Base-by-base conservation (phyloP, 768 basidiomycete species). In the Suillus hirtellus region DNA sequence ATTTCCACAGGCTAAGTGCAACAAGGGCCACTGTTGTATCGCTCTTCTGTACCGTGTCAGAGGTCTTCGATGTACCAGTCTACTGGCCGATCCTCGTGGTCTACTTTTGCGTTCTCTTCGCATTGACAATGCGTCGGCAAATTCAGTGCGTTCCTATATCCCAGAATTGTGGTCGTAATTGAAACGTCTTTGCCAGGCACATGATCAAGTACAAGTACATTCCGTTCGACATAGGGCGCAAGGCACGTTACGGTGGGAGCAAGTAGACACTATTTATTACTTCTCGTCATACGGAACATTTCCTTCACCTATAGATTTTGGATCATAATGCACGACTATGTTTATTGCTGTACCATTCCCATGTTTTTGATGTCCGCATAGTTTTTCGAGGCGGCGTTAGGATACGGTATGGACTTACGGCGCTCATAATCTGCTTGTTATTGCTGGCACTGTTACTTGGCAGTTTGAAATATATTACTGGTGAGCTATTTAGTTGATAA, bases 191-290 rank as follows among this genome's bases (percentile, higher is more conserved):
- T 67, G n/a, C 19, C 71, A 96, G 94, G 70, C 96, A 99, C 77
- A 99, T 99, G 96, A 90, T 97, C 81, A 97, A 97, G 77, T 99
- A 98, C 82, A 94, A 94, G 75, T 98, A 95, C 78, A 81, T 96
- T 64, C 95, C 96, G 27, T 98, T 96, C 77, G 96, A 98, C 73
- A 84, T 98, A 64, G 96, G 95, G 37, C 90, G 95, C 72, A 98
- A 98, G 80, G 82, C 92, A 63, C 87, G 92, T 52, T 98, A 96
- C 67, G 92, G 92, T 56, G 79, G 80, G 60, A 68, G 79, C 64
- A 84, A 84, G 72, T 88, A 73, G 67, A 21, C n/a, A 56, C 14
- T 35, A 42, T 49, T 59, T 55, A 38, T n/a, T 49, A 19, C 49
- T 34, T 27, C 17, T 12, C 31, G 38, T 31, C 40, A 58, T 3